Evolutionary conservation across 2,329 filamentous ascomycete genomes (phyloP).

Genomic region (Sporothrix protearum): DNA sequence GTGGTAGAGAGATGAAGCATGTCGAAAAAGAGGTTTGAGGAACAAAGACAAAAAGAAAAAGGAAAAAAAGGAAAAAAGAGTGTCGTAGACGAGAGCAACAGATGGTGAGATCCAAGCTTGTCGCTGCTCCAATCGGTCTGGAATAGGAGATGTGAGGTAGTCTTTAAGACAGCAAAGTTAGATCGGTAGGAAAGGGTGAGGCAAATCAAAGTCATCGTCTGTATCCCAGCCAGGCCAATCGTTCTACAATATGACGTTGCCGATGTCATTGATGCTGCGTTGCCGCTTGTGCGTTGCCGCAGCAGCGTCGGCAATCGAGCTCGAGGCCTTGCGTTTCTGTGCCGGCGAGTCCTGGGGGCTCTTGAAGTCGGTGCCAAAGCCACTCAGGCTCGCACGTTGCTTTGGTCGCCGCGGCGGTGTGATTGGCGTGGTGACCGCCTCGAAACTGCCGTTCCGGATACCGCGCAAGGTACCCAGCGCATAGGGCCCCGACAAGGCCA

Average conservation of each 20-base stretch:
- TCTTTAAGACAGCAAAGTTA: constrained; percentile 3
- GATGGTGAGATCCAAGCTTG: background rate
- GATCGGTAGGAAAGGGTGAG: background rate
- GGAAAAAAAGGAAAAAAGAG: too few species aligned
- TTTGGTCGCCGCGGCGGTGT: constrained; percentile 63
- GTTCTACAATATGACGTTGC: constrained; percentile 33
- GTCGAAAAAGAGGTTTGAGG: background rate
- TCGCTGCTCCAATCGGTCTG: background rate
- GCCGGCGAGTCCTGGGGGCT: constrained; percentile 50
- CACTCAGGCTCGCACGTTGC: constrained; percentile 38
- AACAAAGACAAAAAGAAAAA: background rate
- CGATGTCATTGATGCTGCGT: constrained; percentile 57
- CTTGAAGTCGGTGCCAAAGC: constrained; percentile 33
- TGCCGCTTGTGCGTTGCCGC: constrained; percentile 52
- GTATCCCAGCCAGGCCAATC: background rate
- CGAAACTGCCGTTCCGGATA: constrained; percentile 63
- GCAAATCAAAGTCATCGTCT: background rate
- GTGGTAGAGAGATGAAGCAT: background rate
- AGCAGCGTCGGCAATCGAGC: constrained; percentile 34
- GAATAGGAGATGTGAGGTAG: background rate
- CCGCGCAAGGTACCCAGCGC: constrained; percentile 59
- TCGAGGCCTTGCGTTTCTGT: constrained; percentile 55
- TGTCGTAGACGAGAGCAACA: background rate
- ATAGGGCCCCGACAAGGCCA: constrained; percentile 59
- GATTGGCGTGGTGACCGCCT: constrained; percentile 63